A percentile compares a stretch with the other conserved stretches of the same genome.
Evolutionary conservation across 306 rosid species (phyloP).

Genomic region (Dryas alaskensis): DNA sequence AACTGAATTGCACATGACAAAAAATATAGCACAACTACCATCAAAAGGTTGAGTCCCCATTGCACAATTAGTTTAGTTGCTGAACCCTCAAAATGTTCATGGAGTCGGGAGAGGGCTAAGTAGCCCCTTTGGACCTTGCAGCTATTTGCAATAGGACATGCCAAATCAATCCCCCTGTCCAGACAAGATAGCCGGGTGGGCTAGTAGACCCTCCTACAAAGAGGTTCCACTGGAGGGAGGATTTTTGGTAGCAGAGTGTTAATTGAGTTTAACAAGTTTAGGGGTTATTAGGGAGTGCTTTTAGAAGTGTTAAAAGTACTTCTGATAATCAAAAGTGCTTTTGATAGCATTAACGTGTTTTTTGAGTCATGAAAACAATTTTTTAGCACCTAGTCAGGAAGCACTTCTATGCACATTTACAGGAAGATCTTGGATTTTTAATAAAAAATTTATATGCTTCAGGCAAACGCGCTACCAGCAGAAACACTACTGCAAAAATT

Average conservation of each 20-base stretch:
- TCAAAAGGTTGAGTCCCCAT: background rate
- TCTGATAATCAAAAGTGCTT: too few relatives aligned
- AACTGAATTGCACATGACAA: slow-evolving; percentile 2
- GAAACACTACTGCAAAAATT: too few relatives aligned
- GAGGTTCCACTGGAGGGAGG: background rate
- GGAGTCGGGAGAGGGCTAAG: background rate
- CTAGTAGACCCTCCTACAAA: background rate
- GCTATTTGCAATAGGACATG: background rate
- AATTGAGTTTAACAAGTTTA: background rate
- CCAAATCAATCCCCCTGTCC: background rate
- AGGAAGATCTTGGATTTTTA: too few relatives aligned
- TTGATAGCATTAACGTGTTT: too few relatives aligned
- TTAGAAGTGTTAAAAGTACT: too few relatives aligned
- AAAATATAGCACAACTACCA: background rate
- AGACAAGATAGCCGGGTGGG: background rate
- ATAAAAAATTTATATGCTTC: too few relatives aligned
- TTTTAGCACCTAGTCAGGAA: too few relatives aligned
- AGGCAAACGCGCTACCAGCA: too few relatives aligned
- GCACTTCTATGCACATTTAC: too few relatives aligned
- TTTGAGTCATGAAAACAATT: too few relatives aligned
- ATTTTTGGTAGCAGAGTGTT: background rate
- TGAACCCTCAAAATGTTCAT: background rate
- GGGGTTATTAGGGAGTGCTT: too few relatives aligned
- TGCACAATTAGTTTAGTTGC: background rate
- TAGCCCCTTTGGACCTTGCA: background rate